phyloP scores from a whole-genome alignment of 2,329 filamentous ascomycete genomes.

The Fusarium sp. region DNA sequence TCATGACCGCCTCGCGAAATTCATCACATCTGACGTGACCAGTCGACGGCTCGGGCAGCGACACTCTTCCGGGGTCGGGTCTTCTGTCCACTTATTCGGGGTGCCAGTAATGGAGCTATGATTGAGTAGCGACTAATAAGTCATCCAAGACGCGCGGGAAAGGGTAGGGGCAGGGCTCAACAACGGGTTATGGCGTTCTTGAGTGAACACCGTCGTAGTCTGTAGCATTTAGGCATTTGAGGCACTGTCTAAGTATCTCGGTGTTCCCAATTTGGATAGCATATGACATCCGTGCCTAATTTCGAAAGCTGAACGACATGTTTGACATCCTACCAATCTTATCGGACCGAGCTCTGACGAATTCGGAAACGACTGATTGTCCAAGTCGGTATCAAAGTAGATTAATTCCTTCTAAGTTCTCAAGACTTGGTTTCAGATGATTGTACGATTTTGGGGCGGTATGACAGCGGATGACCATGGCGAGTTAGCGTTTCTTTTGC shows the following conservation, averaged over 20 bases:
- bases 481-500: slow-evolving; percentile 44
- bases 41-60: slow-evolving; percentile 38
- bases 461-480: slow-evolving; percentile 46
- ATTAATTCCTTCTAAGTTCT: slow-evolving; percentile 21
- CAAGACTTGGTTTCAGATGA: slow-evolving; percentile 48
- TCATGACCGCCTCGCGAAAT: slow-evolving; percentile 24
- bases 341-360: slow-evolving; percentile 44
- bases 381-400: slow-evolving; percentile 17
- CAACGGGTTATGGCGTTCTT: slow-evolving; percentile 13
- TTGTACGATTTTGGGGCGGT: slow-evolving; percentile 46
- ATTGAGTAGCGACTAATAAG: slow-evolving; percentile 4
- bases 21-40: slow-evolving; percentile 37
- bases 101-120: neutral
- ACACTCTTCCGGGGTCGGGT: slow-evolving; percentile 19
- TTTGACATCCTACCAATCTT: slow-evolving; percentile 35
- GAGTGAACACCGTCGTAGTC: slow-evolving; percentile 37
- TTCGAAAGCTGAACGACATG: slow-evolving; percentile 23
- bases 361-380: slow-evolving; percentile 34
- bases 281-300: slow-evolving; percentile 29
- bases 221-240: slow-evolving; percentile 7
- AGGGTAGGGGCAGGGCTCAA: slow-evolving; percentile 19
- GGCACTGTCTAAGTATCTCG: slow-evolving; percentile 27
- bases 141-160: neutral
- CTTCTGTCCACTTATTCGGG: slow-evolving; percentile 14
- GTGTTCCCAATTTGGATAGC: slow-evolving; percentile 1